These are phyloP conservation scores for Nemania sp. DNA, from an alignment of 2,329 filamentous ascomycete species.

Conservation along the genomic window DNA sequence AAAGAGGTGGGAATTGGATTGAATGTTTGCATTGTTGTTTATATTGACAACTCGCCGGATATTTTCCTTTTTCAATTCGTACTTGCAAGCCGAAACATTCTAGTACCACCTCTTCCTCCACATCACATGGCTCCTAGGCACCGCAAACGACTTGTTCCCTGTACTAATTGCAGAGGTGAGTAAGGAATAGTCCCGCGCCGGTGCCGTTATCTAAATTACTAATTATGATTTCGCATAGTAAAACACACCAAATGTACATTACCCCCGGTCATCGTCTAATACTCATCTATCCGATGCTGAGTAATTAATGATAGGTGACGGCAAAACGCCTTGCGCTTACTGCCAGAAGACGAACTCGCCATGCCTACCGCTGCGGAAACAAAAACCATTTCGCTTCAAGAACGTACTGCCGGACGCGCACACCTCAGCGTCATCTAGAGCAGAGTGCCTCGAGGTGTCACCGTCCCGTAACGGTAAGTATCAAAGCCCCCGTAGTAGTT, in stretches of 20 bases:
- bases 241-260: conserved; percentile 12
- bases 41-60: not conserved
- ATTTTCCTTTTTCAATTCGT: conserved; percentile 2
- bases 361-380: not conserved
- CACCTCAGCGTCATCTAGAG: not conserved
- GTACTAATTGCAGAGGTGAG: conserved; percentile 7
- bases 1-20: not conserved
- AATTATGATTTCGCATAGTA: not conserved
- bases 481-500: too few relatives aligned
- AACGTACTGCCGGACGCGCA: not conserved
- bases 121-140: not conserved
- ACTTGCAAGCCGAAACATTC: not conserved
- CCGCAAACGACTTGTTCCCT: conserved; percentile 2
- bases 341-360: conserved; percentile 12
- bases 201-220: not conserved
- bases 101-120: not conserved
- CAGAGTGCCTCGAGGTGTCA: not conserved
- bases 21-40: not conserved
- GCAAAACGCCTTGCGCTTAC: not conserved
- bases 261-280: not conserved
- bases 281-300: not conserved
- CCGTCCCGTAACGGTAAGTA: not conserved
- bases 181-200: not conserved
- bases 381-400: conserved; percentile 1
- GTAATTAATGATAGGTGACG: not conserved